Evolutionary conservation across 257 asterid species (phyloP).

Genomic region (Fraxinus quadrangulata): DNA sequence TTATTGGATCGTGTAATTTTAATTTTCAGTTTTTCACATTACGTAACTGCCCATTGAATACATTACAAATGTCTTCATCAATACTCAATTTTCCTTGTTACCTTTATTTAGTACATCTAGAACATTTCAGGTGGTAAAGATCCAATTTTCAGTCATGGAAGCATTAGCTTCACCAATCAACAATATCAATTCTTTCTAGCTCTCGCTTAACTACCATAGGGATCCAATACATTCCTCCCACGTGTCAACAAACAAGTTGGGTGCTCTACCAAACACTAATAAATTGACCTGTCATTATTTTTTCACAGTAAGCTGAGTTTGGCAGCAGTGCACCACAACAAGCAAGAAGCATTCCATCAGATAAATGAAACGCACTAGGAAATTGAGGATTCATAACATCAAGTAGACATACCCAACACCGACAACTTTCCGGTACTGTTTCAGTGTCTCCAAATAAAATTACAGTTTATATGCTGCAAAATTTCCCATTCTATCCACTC

Average conservation of each 20-base stretch:
- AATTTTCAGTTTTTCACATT: not conserved
- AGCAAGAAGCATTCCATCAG: not conserved
- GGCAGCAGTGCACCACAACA: not conserved
- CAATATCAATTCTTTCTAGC: not conserved
- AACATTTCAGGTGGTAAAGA: not conserved
- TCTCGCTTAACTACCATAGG: too few relatives aligned
- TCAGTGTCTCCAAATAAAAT: not conserved
- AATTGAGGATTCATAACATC: too few relatives aligned
- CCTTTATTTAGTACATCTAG: conserved; percentile 10
- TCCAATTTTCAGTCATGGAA: not conserved
- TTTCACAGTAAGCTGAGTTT: not conserved
- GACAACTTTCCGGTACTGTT: not conserved
- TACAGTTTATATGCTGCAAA: not conserved
- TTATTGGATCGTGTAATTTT: not conserved
- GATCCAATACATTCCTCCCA: not conserved
- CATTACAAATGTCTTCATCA: conserved; percentile 5
- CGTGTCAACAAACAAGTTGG: not conserved
- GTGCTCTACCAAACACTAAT: not conserved
- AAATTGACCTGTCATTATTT: not conserved
- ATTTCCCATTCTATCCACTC: not conserved
- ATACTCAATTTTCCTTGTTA: not conserved
- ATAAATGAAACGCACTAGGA: not conserved
- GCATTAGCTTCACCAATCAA: not conserved
- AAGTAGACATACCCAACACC: not conserved
- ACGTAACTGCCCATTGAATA: not conserved